Conservation (phyloP, 1,284 basidiomycete genomes). For the Ceratobasidium sp. region DNA sequence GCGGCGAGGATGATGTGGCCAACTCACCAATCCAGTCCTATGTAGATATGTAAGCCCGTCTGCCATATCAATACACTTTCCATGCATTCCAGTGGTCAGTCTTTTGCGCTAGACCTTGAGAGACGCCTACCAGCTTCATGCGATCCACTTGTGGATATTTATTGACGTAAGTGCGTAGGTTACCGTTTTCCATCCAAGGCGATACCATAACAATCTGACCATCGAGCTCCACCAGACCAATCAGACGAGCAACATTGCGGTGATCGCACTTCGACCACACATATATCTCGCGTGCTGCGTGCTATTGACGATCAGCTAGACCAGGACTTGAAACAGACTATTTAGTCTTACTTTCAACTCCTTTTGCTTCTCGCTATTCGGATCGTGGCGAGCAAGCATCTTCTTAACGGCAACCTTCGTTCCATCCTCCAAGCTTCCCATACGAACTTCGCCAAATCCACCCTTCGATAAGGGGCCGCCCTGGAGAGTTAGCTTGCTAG, state of each 20-base stretch:
- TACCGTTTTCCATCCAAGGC: too few species aligned
- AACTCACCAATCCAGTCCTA: not conserved
- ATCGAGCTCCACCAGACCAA: not conserved
- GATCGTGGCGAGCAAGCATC: too few species aligned
- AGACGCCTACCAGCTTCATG: too few species aligned
- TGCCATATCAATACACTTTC: not conserved
- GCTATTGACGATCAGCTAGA: not conserved
- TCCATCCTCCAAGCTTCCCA: not conserved
- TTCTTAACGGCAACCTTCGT: not conserved
- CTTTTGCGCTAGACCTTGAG: not conserved
- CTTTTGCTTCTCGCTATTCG: not conserved
- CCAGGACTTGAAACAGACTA: too few species aligned
- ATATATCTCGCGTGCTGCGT: not conserved
- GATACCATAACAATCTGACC: too few species aligned
- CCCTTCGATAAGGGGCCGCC: too few species aligned
- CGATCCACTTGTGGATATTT: too few species aligned
- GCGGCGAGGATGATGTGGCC: not conserved
- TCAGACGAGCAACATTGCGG: not conserved
- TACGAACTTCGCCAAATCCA: too few species aligned
- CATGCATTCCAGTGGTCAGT: not conserved
- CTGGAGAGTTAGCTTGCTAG: too few species aligned
- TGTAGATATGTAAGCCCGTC: not conserved
- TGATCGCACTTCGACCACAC: constrained; percentile 5
- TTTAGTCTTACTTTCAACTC: too few species aligned
- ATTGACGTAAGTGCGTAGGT: too few species aligned